Evolutionary conservation across 805 yeast genomes (phyloP), one percentile per base, ranked within the genome.

Genomic region (Isabelozyma pseudorhagii): DNA sequence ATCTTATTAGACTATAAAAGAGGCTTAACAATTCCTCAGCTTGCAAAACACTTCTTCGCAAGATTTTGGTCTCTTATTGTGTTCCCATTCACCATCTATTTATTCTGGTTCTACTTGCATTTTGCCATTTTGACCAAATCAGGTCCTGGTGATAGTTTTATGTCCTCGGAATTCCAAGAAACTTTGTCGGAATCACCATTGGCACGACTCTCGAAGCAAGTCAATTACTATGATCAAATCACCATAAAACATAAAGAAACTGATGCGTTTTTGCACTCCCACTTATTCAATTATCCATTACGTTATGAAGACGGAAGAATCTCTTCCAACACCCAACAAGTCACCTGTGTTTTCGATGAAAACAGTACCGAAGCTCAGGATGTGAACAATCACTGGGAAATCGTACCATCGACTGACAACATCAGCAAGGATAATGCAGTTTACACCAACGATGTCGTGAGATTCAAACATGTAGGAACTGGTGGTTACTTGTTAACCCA

Each of bases 261-360:
- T 3, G 82, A 76, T 1, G 85, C 90, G 13, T 79, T 81, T 49
- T 78, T 94, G 60, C 97, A 94, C 67, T 93, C 98, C 2, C 97
- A 92, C 64, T 62, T 68, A 17, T 80, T 74, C 45, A 69, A 70
- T 40, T 94, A 92, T 66, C 98, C 98, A 39, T 75, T 91, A 57
- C 85, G 98, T 65, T 94, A 94, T 62, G 97, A 92, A 52, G 97
- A 94, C 66, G 98, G 98, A 8, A 85, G 99, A 72, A 78, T 94
- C 46, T 91, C 97, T 1, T 90, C 97, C 6, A 86, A 89, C 67
- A 91, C 94, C 51, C 98, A 94, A 74, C 97, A 92, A 71, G 96
- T 94, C 43, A 91, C 97, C 4, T 85, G 89, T 59, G 67, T 73
- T 29, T 69, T 74, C 50, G 75, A 74, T 45, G 79, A 73, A 25